phyloP scores from a whole-genome alignment of 768 basidiomycete species.

The Exidia glandulosa region DNA sequence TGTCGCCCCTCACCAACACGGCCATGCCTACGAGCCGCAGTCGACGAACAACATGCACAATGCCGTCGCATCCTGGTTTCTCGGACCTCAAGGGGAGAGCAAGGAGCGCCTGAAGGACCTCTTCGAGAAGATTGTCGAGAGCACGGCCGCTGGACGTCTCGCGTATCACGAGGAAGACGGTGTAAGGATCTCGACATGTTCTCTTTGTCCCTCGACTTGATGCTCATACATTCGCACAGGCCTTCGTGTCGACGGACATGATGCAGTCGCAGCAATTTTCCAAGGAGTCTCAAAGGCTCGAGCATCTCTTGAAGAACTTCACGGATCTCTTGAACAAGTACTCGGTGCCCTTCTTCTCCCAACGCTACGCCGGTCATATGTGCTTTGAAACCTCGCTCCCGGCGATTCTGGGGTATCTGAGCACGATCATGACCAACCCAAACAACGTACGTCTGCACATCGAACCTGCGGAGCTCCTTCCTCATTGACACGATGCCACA shows the following conservation, averaged over 20 bases:
- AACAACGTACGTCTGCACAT: constrained; percentile 26
- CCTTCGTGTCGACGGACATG: constrained; percentile 11
- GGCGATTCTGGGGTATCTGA: constrained; percentile 13
- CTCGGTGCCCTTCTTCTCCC: constrained; percentile 29
- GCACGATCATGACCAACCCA: constrained; percentile 23
- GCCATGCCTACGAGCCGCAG: too few species aligned
- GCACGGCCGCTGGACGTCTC: constrained; percentile 13
- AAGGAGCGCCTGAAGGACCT: constrained; percentile 15
- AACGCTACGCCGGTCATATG: constrained; percentile 33
- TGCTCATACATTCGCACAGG: constrained; percentile 4
- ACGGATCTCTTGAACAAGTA: constrained; percentile 16
- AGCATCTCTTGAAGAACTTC: not conserved
- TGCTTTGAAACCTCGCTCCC: constrained; percentile 23
- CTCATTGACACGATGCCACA: too few species aligned
- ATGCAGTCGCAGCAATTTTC: not conserved
- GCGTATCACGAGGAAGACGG: constrained; percentile 22
- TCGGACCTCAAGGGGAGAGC: constrained; percentile 31
- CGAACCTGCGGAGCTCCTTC: too few species aligned
- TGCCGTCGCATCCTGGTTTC: constrained; percentile 26
- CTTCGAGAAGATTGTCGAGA: constrained; percentile 17
- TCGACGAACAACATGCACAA: constrained; percentile 4
- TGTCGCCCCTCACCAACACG: too few species aligned
- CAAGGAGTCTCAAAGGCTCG: not conserved
- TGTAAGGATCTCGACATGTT: constrained; percentile 7
- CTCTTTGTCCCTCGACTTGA: not conserved